Evolutionary conservation across 2,329 filamentous ascomycete species (phyloP).

Genomic region (Penicillium verrucosum): DNA sequence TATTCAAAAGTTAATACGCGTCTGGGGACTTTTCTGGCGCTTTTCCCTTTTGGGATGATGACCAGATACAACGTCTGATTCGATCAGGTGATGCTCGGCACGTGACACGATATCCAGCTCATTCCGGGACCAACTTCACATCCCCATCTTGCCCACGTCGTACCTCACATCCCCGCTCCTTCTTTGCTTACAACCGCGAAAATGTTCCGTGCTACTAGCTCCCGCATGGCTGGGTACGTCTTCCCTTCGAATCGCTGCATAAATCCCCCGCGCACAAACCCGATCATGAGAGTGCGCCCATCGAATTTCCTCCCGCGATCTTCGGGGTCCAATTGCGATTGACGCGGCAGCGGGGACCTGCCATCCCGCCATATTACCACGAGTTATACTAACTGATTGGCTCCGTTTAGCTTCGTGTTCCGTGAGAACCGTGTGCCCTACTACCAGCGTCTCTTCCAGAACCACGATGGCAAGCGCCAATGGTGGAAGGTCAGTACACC

Average conservation of each 20-base stretch:
- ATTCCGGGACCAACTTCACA: constrained; percentile 25
- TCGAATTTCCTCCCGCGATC: constrained; percentile 15
- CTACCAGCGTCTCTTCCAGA: constrained; percentile 66
- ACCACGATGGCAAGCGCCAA: constrained; percentile 62
- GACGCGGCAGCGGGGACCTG: not conserved
- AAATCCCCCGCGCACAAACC: constrained; percentile 5
- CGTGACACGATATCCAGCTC: constrained; percentile 19
- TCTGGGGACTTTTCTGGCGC: constrained; percentile 12
- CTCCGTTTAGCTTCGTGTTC: constrained; percentile 49
- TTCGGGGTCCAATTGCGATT: constrained; percentile 13
- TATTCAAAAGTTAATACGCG: constrained; percentile 8
- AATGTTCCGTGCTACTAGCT: constrained; percentile 42
- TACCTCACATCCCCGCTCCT: constrained; percentile 24
- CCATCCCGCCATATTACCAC: not conserved
- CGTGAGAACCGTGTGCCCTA: constrained; percentile 66
- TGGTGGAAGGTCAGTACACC: constrained; percentile 63
- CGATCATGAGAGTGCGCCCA: constrained; percentile 16
- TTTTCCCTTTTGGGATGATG: constrained; percentile 22
- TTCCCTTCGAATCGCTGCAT: constrained; percentile 2
- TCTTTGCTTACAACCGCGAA: constrained; percentile 31
- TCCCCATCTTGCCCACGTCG: constrained; percentile 29
- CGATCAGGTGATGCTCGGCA: constrained; percentile 28
- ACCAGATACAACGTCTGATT: constrained; percentile 25
- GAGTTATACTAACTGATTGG: constrained; percentile 18
- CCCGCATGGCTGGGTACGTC: constrained; percentile 45